A percentile compares a stretch with the other conserved stretches of the same genome.
Conservation (phyloP, 1,139 yeast genomes). For the Hyphopichia burtonii region DNA sequence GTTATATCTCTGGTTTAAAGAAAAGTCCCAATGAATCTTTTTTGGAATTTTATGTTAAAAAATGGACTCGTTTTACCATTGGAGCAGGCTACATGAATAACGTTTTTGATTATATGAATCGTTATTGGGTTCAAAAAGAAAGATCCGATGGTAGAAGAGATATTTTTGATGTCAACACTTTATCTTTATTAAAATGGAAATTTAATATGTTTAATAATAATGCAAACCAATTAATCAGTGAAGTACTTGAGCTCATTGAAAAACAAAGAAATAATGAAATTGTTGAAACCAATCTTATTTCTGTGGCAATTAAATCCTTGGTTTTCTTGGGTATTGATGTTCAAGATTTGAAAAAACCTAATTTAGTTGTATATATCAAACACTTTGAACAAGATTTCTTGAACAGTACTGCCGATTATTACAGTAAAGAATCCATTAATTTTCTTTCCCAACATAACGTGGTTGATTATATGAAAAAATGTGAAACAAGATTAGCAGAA, state of each 20-base stretch:
- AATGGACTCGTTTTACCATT: constrained; percentile 86
- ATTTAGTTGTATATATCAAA: constrained; percentile 76
- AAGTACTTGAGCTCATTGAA: constrained; percentile 74
- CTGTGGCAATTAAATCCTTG: constrained; percentile 79
- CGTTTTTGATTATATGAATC: constrained; percentile 91
- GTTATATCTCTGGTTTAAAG: constrained; percentile 55
- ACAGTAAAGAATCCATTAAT: constrained; percentile 63
- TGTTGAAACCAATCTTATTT: constrained; percentile 65
- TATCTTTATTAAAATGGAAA: constrained; percentile 88
- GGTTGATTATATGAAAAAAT: constrained; percentile 86
- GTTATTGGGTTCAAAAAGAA: constrained; percentile 97
- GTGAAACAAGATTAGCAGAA: constrained; percentile 77
- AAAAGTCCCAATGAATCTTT: constrained; percentile 62
- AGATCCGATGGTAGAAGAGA: constrained; percentile 93
- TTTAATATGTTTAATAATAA: constrained; percentile 73
- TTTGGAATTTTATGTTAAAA: constrained; percentile 78
- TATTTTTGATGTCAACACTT: constrained; percentile 85
- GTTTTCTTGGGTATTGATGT: constrained; percentile 74
- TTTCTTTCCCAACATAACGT: constrained; percentile 76
- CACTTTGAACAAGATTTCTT: constrained; percentile 78
- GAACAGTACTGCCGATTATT: constrained; percentile 70
- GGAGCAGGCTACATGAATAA: constrained; percentile 93
- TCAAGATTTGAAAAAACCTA: constrained; percentile 82
- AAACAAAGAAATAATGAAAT: constrained; percentile 78
- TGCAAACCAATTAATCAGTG: constrained; percentile 57